These are phyloP conservation scores for Penicillium verrucosum DNA, from an alignment of 2,329 filamentous ascomycete genomes.

Conservation along the genomic window DNA sequence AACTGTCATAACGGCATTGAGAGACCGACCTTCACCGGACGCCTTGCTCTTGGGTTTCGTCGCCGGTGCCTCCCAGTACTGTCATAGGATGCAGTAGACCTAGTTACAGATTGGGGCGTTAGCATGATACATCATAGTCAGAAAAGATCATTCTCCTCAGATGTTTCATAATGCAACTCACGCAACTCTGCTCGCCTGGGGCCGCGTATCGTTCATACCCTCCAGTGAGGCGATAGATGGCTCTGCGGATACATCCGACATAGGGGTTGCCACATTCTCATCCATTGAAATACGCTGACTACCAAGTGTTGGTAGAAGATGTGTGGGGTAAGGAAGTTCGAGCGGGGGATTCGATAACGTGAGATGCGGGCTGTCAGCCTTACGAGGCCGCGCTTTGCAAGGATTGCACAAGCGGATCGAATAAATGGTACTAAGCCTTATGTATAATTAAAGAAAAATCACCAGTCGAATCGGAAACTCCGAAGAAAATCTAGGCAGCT, in stretches of 20 bases:
- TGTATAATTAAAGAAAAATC: neutral
- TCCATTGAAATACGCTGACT: slow-evolving; percentile 13
- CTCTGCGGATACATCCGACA: slow-evolving; percentile 14
- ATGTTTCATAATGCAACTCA: slow-evolving; percentile 7
- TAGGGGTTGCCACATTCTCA: slow-evolving; percentile 5
- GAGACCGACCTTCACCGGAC: slow-evolving; percentile 58
- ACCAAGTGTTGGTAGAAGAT: neutral
- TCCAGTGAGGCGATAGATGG: slow-evolving; percentile 10
- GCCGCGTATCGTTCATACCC: slow-evolving; percentile 1
- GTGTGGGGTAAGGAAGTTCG: slow-evolving; percentile 24
- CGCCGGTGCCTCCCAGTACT: slow-evolving; percentile 65
- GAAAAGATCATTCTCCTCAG: neutral
- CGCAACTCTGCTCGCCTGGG: slow-evolving; percentile 13
- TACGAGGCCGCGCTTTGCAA: slow-evolving; percentile 10
- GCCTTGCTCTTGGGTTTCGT: slow-evolving; percentile 58
- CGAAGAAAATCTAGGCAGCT: slow-evolving; percentile 17
- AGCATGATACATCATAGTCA: neutral
- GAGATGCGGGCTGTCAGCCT: slow-evolving; percentile 22
- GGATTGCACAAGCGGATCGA: neutral
- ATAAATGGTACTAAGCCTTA: neutral
- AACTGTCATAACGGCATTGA: neutral
- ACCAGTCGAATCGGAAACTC: neutral
- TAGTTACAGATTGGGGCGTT: neutral
- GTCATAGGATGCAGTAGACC: slow-evolving; percentile 49
- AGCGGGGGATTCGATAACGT: slow-evolving; percentile 19